These are phyloP conservation scores for Lachancea sp. DNA, from an alignment of 805 yeast species.

Conservation along the genomic window DNA sequence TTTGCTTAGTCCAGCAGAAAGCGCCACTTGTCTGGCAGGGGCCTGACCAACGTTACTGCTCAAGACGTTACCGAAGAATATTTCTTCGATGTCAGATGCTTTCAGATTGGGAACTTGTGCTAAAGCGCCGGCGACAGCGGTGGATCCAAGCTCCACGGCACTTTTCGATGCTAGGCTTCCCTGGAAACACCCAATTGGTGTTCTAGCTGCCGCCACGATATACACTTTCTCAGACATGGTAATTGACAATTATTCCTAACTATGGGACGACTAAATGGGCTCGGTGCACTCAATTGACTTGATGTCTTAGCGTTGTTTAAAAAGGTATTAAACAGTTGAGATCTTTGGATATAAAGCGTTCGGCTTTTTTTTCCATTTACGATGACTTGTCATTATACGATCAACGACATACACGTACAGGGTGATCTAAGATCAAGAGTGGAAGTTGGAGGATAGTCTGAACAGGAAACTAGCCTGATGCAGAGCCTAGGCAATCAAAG, in stretches of 20 bases:
- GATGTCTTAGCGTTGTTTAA: background rate
- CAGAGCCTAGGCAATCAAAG: too few species aligned
- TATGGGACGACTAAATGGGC: background rate
- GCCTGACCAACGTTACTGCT: conserved; percentile 95
- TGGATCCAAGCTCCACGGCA: conserved; percentile 83
- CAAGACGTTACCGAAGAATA: conserved; percentile 86
- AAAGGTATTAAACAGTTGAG: background rate
- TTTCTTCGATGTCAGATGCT: conserved; percentile 73
- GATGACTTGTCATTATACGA: background rate
- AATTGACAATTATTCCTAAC: background rate
- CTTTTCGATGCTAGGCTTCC: conserved; percentile 71
- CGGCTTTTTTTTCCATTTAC: background rate
- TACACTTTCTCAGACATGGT: conserved; percentile 51
- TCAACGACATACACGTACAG: background rate
- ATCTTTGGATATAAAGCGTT: background rate
- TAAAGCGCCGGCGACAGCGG: conserved; percentile 85
- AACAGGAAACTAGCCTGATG: too few species aligned
- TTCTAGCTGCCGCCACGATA: conserved; percentile 86
- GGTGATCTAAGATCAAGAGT: too few species aligned
- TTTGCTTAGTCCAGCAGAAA: conserved; percentile 80
- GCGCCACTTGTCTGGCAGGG: conserved; percentile 96
- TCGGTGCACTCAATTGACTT: background rate
- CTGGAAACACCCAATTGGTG: conserved; percentile 94
- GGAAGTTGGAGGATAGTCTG: too few species aligned
- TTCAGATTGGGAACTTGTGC: conserved; percentile 75